Evolutionary conservation across 2,329 filamentous ascomycete species (phyloP), one percentile per base, ranked within the genome.

Genomic region (Aspergillus sclerotialis): DNA sequence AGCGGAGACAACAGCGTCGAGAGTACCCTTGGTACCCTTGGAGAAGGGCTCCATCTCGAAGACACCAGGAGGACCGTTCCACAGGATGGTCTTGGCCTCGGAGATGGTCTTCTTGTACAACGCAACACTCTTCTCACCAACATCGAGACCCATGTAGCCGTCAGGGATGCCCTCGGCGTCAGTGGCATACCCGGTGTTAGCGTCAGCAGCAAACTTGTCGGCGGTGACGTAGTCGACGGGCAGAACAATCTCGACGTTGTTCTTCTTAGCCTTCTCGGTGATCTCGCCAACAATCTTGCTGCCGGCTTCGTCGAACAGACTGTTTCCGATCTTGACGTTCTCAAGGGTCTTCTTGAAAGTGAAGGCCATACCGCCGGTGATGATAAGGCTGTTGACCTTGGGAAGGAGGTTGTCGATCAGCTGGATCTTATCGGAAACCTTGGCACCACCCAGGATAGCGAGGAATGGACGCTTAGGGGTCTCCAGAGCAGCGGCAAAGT

Each of bases 271-370:
- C 80, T 96, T 98, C 69, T 90, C 82, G 44, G 94, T 76, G 46
- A 98, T 78, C 53, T 84, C 73, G 43, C 75, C 79, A 39, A 96
- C 90, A 27, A 85, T 95, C 80, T 95, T 87, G 73, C 83, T 77
- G 52, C 92, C 92, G 33, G 82, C 82, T 73, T 95, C 86, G 55
- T 98, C 92, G 62, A 94, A 98, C 55, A 98, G 76, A 33, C 72
- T 92, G 72, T 80, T 80, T 42, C 92, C 92, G 49, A 98, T 98
- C 65, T 81, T 76, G 57, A 96, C 81, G 61, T 77, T 74, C 69
- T 95, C 78, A 37, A 96, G 77, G n/a, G 87, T 90, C 79, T 98
- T 98, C 78, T 96, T 96, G 79, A 98, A 98, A 54, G 92, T 98
- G 73, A 96, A 98, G 44, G 92, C 89, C 92, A 98, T 98, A 55